Base-by-base conservation (phyloP, 2,329 filamentous ascomycete species). In the Xylariaceae sp. region DNA sequence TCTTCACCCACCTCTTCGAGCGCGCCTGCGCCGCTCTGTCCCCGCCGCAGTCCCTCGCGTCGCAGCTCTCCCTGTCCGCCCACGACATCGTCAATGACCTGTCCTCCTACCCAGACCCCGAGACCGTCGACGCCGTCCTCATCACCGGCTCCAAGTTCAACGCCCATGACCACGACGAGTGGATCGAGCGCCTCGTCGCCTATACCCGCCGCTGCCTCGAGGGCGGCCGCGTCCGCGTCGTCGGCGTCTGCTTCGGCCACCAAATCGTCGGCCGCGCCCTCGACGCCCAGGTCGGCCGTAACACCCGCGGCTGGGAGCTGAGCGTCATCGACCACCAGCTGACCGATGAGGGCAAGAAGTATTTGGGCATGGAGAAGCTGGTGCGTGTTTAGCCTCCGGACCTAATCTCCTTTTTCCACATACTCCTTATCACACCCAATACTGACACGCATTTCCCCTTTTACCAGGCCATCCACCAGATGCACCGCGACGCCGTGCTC, bases 201-300 rank as follows among this genome's bases (percentile, higher is more conserved):
- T 95, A 81, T 56, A 79, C 77, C 38, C 68, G 73, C 49, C 53
- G 65, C 4, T 70, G 85, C 3, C 71, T 87, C 26, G 69, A 71
- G 11, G 75, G 83, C 49, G 69, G 74, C 19, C 71, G 79, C 1
- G 77, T 93, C 7, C 76, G 80, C 28, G 65, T 90, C n/a, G 72
- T 95, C 13, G 89, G 88, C 9, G 75, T 93, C 13, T 95, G 89
- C 64, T 95, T 91, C 62, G 89, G 89, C 4, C 89, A 94, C 61
- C 88, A 95, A 68, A 89, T 95, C 54, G 68, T 93, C 33, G 87
- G 78, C 1, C 74, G 88, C 39, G 86, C 87, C 1, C 60, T 90
- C 51, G 86, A 81, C 3, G 75, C 68, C 16, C 75, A 78, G 52
- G 85, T 94, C 2, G 81, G 73, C 28, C 68, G 80, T 40, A 87